Conservation (phyloP, 352 stramenopile genomes). For the Pythium apleroticum region DNA sequence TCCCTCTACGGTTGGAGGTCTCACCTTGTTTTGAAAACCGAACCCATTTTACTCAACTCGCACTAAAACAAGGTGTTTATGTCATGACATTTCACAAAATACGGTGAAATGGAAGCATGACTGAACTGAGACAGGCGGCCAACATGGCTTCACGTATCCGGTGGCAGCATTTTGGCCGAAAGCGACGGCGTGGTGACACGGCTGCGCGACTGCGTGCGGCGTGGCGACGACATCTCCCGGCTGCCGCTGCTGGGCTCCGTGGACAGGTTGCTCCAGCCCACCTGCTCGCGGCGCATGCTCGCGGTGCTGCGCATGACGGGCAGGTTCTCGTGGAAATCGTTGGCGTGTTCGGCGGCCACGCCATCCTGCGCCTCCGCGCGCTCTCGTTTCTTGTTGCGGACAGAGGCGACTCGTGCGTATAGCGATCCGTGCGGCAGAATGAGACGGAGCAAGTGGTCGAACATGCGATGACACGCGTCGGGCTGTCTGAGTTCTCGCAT, state of each 20-base stretch:
- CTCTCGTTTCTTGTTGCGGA: conserved; percentile 25
- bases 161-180: conserved; percentile 25
- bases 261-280: conserved; percentile 14
- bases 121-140: no score
- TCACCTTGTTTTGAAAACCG: background rate
- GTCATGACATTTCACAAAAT: background rate
- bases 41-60: background rate
- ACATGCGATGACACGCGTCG: conserved; percentile 41
- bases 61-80: background rate
- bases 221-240: conserved; percentile 22
- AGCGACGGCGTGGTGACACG: conserved; percentile 13
- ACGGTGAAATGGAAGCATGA: background rate
- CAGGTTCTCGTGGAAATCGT: conserved; percentile 39
- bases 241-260: conserved; percentile 21
- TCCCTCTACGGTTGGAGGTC: no score
- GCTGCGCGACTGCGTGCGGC: conserved; percentile 15
- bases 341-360: background rate
- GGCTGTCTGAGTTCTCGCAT: conserved; percentile 29
- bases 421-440: conserved; percentile 40
- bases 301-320: conserved; percentile 31
- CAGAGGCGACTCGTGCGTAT: conserved; percentile 24
- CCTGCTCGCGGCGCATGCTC: conserved; percentile 14
- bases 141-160: background rate
- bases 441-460: conserved; percentile 52
- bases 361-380: background rate